These are phyloP conservation scores for Lasiodiplodia hormozganensis DNA, from an alignment of 2,329 filamentous ascomycete genomes.

Conservation along the genomic window DNA sequence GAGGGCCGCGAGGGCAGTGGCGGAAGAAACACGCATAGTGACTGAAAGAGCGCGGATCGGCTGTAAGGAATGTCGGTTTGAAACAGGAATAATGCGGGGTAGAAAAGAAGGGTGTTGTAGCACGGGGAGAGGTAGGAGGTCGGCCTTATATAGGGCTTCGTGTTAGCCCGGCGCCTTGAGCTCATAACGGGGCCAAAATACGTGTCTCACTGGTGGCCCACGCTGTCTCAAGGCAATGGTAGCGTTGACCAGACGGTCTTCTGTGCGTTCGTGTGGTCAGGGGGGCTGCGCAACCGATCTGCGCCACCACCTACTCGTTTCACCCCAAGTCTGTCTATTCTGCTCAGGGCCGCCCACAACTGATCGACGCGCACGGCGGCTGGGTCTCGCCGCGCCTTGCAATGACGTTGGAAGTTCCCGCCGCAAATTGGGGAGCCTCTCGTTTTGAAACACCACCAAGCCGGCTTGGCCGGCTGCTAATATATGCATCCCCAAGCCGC, in stretches of 20 bases:
- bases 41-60: background rate
- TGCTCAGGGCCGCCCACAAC: background rate
- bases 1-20: slow-evolving; percentile 3
- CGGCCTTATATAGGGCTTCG: slow-evolving; percentile 14
- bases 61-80: slow-evolving; percentile 14
- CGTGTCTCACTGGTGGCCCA: slow-evolving; percentile 14
- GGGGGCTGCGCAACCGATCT: slow-evolving; percentile 12
- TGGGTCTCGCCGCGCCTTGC: background rate
- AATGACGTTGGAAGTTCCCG: background rate
- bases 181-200: background rate
- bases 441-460: background rate
- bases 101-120: background rate
- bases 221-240: slow-evolving; percentile 18
- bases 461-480: no score
- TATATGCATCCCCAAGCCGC: background rate
- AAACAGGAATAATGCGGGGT: slow-evolving; percentile 9
- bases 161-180: background rate
- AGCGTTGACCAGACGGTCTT: slow-evolving; percentile 2
- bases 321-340: slow-evolving; percentile 13
- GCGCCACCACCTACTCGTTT: background rate
- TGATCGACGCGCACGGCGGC: background rate
- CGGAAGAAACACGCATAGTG: slow-evolving; percentile 8
- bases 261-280: slow-evolving; percentile 16
- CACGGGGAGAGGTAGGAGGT: background rate
- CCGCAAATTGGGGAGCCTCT: background rate